Conservation (phyloP, 371 early-diverging fungal genomes). For the Mucor piriformis region DNA sequence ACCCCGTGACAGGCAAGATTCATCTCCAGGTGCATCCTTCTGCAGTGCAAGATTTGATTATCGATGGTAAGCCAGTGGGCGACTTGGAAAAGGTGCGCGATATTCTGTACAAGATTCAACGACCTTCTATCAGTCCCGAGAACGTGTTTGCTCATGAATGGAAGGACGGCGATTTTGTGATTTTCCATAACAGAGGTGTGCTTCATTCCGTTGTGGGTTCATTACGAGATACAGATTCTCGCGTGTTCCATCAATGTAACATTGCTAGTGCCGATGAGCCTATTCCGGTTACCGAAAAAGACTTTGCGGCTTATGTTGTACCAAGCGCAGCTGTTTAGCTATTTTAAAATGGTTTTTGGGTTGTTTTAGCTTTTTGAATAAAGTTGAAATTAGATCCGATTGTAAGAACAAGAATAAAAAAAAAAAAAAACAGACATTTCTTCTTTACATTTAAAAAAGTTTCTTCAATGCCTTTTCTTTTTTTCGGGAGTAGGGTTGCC, state of each 20-base stretch:
- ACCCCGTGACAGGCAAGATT: constrained; percentile 53
- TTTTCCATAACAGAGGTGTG: constrained; percentile 55
- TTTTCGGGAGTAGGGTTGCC: too few species aligned
- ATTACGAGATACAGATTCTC: constrained; percentile 39
- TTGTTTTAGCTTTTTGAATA: too few species aligned
- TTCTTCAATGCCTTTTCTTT: too few species aligned
- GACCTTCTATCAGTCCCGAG: constrained; percentile 51
- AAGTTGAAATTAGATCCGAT: too few species aligned
- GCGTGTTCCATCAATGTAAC: constrained; percentile 56
- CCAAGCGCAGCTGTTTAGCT: constrained; percentile 6
- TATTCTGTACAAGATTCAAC: constrained; percentile 44
- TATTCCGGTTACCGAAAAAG: constrained; percentile 46
- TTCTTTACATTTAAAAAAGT: too few species aligned
- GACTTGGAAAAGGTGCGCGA: constrained; percentile 51
- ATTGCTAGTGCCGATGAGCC: constrained; percentile 47
- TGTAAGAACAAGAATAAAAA: too few species aligned
- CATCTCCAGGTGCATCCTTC: constrained; percentile 54
- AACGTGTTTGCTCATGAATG: constrained; percentile 54
- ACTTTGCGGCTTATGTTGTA: constrained; percentile 41
- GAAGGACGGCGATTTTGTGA: constrained; percentile 52
- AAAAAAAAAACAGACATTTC: too few species aligned
- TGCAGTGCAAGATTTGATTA: constrained; percentile 51
- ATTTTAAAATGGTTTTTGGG: too few species aligned
- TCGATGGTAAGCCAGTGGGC: constrained; percentile 52
- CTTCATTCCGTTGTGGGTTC: constrained; percentile 53